Percentiles rank a stretch among this genome's conserved stretches.
Evolutionary conservation across 768 basidiomycete species (phyloP).

Genomic region (Auricularia sp.): DNA sequence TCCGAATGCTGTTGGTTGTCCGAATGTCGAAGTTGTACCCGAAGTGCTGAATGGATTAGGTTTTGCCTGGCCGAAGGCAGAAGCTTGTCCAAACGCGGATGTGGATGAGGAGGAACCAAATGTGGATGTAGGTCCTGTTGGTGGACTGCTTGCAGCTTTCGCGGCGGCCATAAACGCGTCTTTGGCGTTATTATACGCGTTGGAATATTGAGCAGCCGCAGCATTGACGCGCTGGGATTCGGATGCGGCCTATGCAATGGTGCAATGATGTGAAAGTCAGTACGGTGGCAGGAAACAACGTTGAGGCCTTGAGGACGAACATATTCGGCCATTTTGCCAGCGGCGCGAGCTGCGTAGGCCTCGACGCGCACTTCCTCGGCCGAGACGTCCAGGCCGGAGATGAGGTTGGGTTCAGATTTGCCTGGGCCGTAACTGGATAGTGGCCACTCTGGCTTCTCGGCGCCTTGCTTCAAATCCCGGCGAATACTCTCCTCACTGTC

Average conservation of each 20-base stretch:
- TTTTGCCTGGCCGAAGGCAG: not conserved
- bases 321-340: constrained; percentile 53
- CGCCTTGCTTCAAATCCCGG: constrained; percentile 47
- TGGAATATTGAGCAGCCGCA: not conserved
- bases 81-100: not conserved
- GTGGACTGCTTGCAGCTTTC: not conserved
- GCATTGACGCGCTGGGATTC: not conserved
- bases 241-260: not conserved
- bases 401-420: constrained; percentile 58
- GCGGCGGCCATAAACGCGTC: constrained; percentile 1
- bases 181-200: not conserved
- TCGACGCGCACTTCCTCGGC: constrained; percentile 69
- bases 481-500: constrained; percentile 49
- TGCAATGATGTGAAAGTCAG: not conserved
- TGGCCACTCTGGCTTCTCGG: constrained; percentile 71
- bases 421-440: constrained; percentile 69
- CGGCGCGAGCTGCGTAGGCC: constrained; percentile 44
- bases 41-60: not conserved
- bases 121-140: not conserved
- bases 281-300: not conserved
- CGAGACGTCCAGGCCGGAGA: constrained; percentile 60
- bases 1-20: constrained; percentile 2
- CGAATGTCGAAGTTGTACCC: not conserved
- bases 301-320: constrained; percentile 32
- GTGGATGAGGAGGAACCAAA: not conserved